Evolutionary conservation across 1,284 basidiomycete genomes (phyloP).

Genomic region (Volvariella surrecta): DNA sequence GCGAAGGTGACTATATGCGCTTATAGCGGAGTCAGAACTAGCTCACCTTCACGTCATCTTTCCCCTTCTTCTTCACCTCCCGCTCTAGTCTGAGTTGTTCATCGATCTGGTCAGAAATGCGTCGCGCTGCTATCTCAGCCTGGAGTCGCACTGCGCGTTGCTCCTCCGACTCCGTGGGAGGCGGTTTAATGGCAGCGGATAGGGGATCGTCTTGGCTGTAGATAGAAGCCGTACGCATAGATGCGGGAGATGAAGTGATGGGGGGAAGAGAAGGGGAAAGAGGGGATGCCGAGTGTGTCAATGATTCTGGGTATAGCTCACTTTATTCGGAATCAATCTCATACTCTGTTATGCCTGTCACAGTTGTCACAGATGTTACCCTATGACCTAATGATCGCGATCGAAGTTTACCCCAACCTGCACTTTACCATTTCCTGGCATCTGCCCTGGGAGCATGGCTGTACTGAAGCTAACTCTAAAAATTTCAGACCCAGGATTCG

Average conservation of each 20-base stretch:
- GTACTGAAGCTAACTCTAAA: no score
- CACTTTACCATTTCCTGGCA: no score
- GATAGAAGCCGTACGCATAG: constrained; percentile 54
- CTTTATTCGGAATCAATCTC: constrained; percentile 3
- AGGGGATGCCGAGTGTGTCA: constrained; percentile 7
- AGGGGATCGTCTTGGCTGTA: constrained; percentile 72
- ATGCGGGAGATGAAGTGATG: constrained; percentile 21
- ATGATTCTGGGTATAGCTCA: constrained; percentile 1
- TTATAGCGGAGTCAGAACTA: constrained; percentile 2
- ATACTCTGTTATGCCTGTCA: neutral
- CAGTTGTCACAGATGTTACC: neutral
- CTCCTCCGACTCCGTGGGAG: constrained; percentile 53
- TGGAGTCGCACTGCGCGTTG: constrained; percentile 52
- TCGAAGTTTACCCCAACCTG: no score
- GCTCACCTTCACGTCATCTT: constrained; percentile 66
- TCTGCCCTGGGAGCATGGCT: no score
- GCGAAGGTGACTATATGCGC: constrained; percentile 25
- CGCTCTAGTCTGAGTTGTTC: constrained; percentile 65
- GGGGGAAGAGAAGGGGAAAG: constrained; percentile 20
- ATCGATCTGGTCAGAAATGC: constrained; percentile 70
- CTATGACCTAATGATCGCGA: no score
- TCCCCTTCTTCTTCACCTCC: constrained; percentile 51
- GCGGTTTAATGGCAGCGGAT: constrained; percentile 55
- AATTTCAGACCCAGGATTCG: no score
- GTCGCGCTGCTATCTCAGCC: constrained; percentile 63